Evolutionary conservation across 169 alveolate genomes (phyloP).

Genomic region (Eimeria falciformis): DNA sequence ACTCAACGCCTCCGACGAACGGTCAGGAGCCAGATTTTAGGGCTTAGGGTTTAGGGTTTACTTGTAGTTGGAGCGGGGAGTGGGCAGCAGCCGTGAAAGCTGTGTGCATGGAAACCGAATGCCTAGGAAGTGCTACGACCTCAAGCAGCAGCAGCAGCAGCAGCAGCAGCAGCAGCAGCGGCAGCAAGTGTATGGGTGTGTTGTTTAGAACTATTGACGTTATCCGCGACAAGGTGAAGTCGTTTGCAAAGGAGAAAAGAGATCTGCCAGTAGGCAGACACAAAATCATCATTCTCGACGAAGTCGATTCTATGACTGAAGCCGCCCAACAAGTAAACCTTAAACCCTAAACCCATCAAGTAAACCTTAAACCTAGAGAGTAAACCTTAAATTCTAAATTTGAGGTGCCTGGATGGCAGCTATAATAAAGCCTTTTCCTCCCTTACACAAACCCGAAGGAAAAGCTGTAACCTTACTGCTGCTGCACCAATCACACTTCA

Average conservation of each 20-base stretch:
- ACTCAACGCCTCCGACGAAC: slow-evolving; percentile 99
- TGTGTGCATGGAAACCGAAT: too few species aligned
- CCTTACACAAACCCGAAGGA: too few species aligned
- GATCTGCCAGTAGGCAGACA: slow-evolving; percentile 95
- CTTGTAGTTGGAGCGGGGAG: too few species aligned
- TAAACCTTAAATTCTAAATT: too few species aligned
- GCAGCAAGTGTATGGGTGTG: not conserved
- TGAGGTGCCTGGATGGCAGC: too few species aligned
- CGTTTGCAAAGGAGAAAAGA: slow-evolving; percentile 96
- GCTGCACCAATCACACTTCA: not conserved
- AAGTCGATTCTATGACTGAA: slow-evolving; percentile 99
- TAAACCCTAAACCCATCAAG: slow-evolving; percentile 25
- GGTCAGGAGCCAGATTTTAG: slow-evolving; percentile 78
- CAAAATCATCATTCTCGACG: slow-evolving; percentile 98
- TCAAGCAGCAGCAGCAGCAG: not conserved
- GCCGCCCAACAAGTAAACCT: slow-evolving; percentile 96
- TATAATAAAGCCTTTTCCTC: too few species aligned
- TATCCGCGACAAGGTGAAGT: slow-evolving; percentile 98
- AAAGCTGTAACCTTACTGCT: too few species aligned
- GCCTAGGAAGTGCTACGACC: too few species aligned
- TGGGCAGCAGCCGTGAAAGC: too few species aligned
- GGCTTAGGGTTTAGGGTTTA: not conserved
- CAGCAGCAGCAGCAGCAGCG: slow-evolving; percentile 36
- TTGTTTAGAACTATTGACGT: slow-evolving; percentile 97
- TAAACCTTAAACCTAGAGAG: slow-evolving; percentile 5